Evolutionary conservation across 139 green algal species (phyloP), one percentile per base, ranked within the genome.

Genomic region (Coccomyxa sp.): DNA sequence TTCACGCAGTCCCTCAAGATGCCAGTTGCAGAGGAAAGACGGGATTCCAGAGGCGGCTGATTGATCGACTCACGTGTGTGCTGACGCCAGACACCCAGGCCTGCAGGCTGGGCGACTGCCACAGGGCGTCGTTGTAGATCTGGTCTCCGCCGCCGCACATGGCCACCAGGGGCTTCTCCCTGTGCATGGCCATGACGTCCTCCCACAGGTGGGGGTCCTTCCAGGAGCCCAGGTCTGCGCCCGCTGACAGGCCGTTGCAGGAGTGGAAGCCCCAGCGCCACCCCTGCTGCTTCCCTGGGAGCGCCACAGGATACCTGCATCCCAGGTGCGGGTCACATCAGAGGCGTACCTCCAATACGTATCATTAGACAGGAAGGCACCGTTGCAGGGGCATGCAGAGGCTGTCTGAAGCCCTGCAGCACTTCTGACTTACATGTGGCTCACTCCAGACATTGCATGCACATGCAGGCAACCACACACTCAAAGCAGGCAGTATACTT

Each of bases 81-180:
- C 14, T 0, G 5, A 8, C 10, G 14, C 18, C 35, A 8, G 18
- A 33, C 7, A 74, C 55, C 81, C 81, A 85, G 7, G n/a, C 77
- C 8, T 69, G 37, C 16, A 85, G 64, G 0, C 70, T n/a, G n/a
- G 81, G 77, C 8, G 8, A 27, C 41, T 72, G 22, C 81, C 83
- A 89, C 22, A 90, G 76, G 8, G 50, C 73, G 27, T 90, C 86
- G 44, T 80, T 88, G 82, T 90, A 90, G 10, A 90, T 55, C 81
- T 90, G 86, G 72, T 90, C 86, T 0, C 86, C 89, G 44, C 82
- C 86, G 22, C 90, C 90, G 14, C 95, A 80, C 79, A 93, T 80
- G 18, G 81, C 76, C 72, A 95, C 91, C 81, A 95, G 71, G 5
- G 88, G 88, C 8, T 80, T 84, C 36, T 75, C 39, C 29, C 39